Evolutionary conservation across 1,284 basidiomycete species (phyloP).

Genomic region (Ustilago tritici): DNA sequence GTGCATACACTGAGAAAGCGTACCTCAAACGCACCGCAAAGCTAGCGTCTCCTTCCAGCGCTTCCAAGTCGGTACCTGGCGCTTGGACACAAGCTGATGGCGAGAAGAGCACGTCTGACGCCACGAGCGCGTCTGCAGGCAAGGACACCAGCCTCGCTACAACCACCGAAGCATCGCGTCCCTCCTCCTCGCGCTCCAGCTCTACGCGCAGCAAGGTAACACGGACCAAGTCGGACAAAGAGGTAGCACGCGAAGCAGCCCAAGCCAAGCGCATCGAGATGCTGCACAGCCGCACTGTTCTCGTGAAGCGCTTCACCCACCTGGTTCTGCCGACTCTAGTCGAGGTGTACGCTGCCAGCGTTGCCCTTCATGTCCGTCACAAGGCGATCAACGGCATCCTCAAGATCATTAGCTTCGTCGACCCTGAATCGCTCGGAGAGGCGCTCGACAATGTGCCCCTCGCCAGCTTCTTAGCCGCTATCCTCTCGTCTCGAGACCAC

Average conservation of each 20-base stretch:
- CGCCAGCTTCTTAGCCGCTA: slow-evolving; percentile 64
- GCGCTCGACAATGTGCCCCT: slow-evolving; percentile 63
- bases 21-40: slow-evolving; percentile 70
- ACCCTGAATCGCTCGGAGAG: slow-evolving; percentile 52
- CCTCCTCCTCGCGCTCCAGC: slow-evolving; percentile 23
- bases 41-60: neutral
- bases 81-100: slow-evolving; percentile 4
- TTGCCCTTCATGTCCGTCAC: slow-evolving; percentile 55
- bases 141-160: slow-evolving; percentile 2
- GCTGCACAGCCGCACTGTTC: slow-evolving; percentile 52
- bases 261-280: slow-evolving; percentile 58
- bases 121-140: neutral
- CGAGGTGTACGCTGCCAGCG: slow-evolving; percentile 66
- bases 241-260: slow-evolving; percentile 53
- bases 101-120: slow-evolving; percentile 13
- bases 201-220: slow-evolving; percentile 22
- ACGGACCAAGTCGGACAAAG: slow-evolving; percentile 51
- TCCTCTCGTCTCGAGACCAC: slow-evolving; percentile 63
- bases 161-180: slow-evolving; percentile 8
- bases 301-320: slow-evolving; percentile 64
- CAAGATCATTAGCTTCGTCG: slow-evolving; percentile 64
- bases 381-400: slow-evolving; percentile 64
- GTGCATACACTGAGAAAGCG: slow-evolving; percentile 87
- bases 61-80: neutral
- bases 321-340: slow-evolving; percentile 66